Conservation (phyloP, 2,329 filamentous ascomycete species). For the Dactylellina leptospora region DNA sequence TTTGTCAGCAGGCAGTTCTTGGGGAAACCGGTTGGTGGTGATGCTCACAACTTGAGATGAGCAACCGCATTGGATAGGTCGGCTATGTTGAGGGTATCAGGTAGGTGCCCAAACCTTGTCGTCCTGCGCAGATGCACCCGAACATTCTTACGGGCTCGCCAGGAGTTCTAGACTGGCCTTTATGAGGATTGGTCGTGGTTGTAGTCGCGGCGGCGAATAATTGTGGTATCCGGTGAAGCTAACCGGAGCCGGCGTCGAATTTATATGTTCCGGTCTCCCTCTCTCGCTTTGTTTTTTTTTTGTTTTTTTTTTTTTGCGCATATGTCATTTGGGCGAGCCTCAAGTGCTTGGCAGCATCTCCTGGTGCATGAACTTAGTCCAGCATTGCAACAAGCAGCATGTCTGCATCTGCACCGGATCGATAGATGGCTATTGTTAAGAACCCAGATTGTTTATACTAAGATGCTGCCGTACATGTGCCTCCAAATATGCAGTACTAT, state of each 20-base stretch:
- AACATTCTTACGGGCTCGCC: slow-evolving; percentile 55
- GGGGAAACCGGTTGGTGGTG: slow-evolving; percentile 16
- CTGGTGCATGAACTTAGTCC: too few relatives aligned
- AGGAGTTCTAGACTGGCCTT: slow-evolving; percentile 4
- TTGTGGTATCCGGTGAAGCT: neutral
- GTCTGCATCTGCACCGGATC: too few relatives aligned
- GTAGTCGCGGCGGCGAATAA: neutral
- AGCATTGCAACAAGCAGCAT: too few relatives aligned
- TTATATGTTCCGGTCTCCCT: too few relatives aligned
- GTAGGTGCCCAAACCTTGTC: slow-evolving; percentile 55
- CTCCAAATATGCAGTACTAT: too few relatives aligned
- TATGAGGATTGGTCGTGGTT: slow-evolving; percentile 8
- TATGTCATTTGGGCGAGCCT: too few relatives aligned
- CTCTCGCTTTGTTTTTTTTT: neutral
- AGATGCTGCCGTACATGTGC: too few relatives aligned
- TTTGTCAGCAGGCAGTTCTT: slow-evolving; percentile 9
- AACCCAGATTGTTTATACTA: too few relatives aligned
- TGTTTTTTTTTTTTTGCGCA: neutral
- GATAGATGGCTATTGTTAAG: too few relatives aligned
- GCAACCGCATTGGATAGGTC: slow-evolving; percentile 11
- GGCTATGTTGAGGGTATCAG: slow-evolving; percentile 38
- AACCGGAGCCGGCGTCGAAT: too few relatives aligned
- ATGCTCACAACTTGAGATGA: slow-evolving; percentile 32
- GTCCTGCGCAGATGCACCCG: slow-evolving; percentile 58
- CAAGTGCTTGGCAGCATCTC: too few relatives aligned